Conservation (phyloP, 2,329 filamentous ascomycete genomes). For the Aspergillus sp. region DNA sequence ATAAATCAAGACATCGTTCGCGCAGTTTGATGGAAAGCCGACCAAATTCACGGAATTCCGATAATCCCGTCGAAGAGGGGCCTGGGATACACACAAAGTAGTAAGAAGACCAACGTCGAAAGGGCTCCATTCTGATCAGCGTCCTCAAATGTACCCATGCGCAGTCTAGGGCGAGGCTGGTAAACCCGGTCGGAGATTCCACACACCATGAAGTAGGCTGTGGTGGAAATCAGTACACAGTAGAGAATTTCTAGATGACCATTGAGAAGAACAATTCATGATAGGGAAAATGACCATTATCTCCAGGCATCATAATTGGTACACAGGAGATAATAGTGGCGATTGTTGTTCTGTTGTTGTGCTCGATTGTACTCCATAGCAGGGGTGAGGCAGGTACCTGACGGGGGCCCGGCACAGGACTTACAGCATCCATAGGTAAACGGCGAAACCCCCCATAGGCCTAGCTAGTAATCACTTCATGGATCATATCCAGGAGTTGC, state of each 20-base stretch:
- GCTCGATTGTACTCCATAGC: background rate
- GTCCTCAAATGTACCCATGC: background rate
- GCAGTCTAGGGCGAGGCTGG: conserved; percentile 3
- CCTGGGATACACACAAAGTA: background rate
- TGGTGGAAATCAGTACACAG: background rate
- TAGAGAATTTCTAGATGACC: background rate
- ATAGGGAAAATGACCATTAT: background rate
- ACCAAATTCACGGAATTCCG: background rate
- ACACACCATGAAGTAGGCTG: background rate
- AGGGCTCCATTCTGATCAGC: background rate
- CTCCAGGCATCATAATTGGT: background rate
- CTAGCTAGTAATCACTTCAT: too few species aligned
- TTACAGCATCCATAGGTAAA: background rate
- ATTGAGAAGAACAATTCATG: background rate
- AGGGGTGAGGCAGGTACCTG: background rate
- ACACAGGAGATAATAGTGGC: background rate
- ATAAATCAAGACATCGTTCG: background rate
- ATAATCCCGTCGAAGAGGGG: background rate
- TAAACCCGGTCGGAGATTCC: background rate
- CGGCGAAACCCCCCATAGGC: too few species aligned
- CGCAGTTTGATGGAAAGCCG: background rate
- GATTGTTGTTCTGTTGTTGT: background rate
- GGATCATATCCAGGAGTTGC: background rate
- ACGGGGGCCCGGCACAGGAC: background rate
- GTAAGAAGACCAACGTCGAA: background rate